Conservation (phyloP, 2,329 filamentous ascomycete species). For the Colletotrichum sp. region DNA sequence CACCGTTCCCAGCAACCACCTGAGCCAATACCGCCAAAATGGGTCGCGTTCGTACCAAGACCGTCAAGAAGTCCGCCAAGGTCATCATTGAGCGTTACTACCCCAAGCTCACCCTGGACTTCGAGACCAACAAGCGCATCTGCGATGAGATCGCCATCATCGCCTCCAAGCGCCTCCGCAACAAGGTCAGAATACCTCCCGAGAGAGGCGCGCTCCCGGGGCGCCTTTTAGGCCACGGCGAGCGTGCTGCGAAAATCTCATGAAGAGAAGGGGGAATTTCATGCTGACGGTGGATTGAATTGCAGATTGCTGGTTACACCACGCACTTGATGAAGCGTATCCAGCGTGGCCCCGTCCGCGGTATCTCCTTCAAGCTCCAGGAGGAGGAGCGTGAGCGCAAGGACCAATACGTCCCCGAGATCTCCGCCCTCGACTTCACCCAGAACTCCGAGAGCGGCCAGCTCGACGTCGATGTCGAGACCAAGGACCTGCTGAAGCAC, state of each 20-base stretch:
- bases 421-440: slow-evolving; percentile 97
- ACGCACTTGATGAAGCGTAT: slow-evolving; percentile 99
- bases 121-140: slow-evolving; percentile 99
- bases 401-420: slow-evolving; percentile 99
- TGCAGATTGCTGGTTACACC: slow-evolving; percentile 94
- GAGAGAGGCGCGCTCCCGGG: neutral
- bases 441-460: slow-evolving; percentile 92
- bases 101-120: slow-evolving; percentile 97
- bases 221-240: neutral
- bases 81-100: slow-evolving; percentile 99
- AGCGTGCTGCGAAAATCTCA: neutral
- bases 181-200: slow-evolving; percentile 76
- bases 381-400: slow-evolving; percentile 99
- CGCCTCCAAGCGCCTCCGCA: slow-evolving; percentile 97
- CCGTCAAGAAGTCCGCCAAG: slow-evolving; percentile 85
- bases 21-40: slow-evolving; percentile 63
- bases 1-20: slow-evolving; percentile 31
- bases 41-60: slow-evolving; percentile 75
- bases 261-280: neutral
- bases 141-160: slow-evolving; percentile 99
- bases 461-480: slow-evolving; percentile 95
- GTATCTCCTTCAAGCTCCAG: slow-evolving; percentile 99
- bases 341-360: slow-evolving; percentile 97
- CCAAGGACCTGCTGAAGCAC: slow-evolving; percentile 98
- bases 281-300: slow-evolving; percentile 2